Conservation (phyloP, 2,329 filamentous ascomycete genomes). For the Penicillium sp. region DNA sequence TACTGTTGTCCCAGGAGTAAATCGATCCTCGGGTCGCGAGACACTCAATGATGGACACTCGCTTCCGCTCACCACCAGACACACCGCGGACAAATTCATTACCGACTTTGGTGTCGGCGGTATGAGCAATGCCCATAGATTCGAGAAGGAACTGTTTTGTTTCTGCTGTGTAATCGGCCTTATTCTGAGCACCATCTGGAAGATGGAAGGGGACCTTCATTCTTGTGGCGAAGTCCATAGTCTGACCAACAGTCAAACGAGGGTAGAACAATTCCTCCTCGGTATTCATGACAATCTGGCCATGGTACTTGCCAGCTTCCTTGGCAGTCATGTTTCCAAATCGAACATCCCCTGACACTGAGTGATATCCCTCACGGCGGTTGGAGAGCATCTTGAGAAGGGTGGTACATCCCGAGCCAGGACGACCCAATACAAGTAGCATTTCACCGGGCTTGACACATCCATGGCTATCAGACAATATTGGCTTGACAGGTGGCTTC, state of each 20-base stretch:
- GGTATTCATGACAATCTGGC: constrained; percentile 59
- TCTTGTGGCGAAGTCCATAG: constrained; percentile 60
- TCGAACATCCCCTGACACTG: constrained; percentile 58
- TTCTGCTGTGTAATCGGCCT: constrained; percentile 39
- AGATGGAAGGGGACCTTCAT: constrained; percentile 70
- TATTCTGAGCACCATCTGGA: constrained; percentile 63
- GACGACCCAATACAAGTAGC: constrained; percentile 67
- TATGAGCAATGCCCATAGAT: constrained; percentile 10
- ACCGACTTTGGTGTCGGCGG: constrained; percentile 10
- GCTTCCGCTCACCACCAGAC: constrained; percentile 14
- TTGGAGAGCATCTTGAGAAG: constrained; percentile 70
- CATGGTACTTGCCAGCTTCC: constrained; percentile 51
- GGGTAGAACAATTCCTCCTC: constrained; percentile 56
- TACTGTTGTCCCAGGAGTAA: constrained; percentile 13
- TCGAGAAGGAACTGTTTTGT: constrained; percentile 17
- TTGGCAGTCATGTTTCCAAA: constrained; percentile 51
- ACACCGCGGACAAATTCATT: constrained; percentile 15
- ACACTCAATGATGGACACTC: constrained; percentile 14
- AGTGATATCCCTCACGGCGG: constrained; percentile 58
- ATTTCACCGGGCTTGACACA: constrained; percentile 74
- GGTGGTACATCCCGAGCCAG: constrained; percentile 69
- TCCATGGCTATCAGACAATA: constrained; percentile 63
- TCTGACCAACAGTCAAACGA: constrained; percentile 51
- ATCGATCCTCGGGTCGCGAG: constrained; percentile 5
- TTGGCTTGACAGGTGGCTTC: constrained; percentile 42